These are phyloP conservation scores for Thalassiosira mediterranea DNA, from an alignment of 352 stramenopile genomes.

Conservation along the genomic window DNA sequence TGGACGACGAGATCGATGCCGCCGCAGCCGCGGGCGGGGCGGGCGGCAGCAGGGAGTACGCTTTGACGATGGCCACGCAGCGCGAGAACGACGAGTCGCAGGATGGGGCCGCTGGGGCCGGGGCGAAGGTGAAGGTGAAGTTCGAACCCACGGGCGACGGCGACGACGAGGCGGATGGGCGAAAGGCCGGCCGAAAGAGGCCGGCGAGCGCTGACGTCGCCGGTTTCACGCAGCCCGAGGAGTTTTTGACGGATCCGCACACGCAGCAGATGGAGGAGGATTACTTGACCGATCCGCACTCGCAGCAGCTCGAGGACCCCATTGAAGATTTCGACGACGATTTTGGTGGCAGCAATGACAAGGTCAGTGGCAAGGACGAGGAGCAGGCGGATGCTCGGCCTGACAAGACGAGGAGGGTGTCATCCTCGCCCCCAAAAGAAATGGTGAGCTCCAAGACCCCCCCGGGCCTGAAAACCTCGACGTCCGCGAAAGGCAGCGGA, in stretches of 20 bases:
- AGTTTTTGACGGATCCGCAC: slow-evolving; percentile 41
- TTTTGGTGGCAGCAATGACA: background rate
- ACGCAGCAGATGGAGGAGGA: background rate
- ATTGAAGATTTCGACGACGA: background rate
- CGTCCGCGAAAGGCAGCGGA: slow-evolving; percentile 1
- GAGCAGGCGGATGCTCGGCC: background rate
- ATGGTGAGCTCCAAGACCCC: slow-evolving; percentile 10
- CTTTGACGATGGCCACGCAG: too few species aligned
- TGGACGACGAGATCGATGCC: slow-evolving; percentile 36
- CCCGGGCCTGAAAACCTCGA: slow-evolving; percentile 7
- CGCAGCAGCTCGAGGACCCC: slow-evolving; percentile 10
- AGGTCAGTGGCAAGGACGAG: too few species aligned
- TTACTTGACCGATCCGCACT: background rate
- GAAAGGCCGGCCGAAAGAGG: slow-evolving; percentile 1
- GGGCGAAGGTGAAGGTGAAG: too few species aligned
- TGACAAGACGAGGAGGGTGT: slow-evolving; percentile 15
- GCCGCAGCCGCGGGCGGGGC: background rate
- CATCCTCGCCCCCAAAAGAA: slow-evolving; percentile 26
- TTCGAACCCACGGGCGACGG: background rate
- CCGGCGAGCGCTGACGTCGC: background rate
- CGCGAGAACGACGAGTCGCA: background rate
- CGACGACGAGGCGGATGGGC: background rate
- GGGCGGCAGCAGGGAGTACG: too few species aligned
- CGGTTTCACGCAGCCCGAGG: slow-evolving; percentile 37
- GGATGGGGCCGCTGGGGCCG: background rate